Evolutionary conservation across 2,329 filamentous ascomycete genomes (phyloP), one percentile per base, ranked within the genome.

Genomic region (Fusarium cyanostomum): DNA sequence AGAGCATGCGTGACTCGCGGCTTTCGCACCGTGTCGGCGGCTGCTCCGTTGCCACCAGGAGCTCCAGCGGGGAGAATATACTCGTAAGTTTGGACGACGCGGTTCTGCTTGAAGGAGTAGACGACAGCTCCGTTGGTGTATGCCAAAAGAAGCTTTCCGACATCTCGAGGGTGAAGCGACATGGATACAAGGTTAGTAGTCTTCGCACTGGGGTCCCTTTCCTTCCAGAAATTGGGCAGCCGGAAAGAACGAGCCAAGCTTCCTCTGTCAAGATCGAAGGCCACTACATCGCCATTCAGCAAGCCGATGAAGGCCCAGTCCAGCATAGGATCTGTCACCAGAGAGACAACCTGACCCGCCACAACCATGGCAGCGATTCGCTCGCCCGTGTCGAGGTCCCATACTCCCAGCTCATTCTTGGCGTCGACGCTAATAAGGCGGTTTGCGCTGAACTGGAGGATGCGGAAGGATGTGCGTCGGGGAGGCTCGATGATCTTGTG

Each of bases 41-140:
- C 83, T 34, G 84, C 78, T 26, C 88, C 86, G 72, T 92, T 91
- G 78, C 93, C 85, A n/a, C 94, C 94, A 0, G 92, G 91, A 5
- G 94, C 94, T 13, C 94, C 92, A 10, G 86, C 82, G 0, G 92
- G 92, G 4, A 98, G 76, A 56, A 90, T 84, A 75, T 98, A 98
- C 66, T 94, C 85, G 70, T 96, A 93, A 77, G 88, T 96, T 63
- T 91, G 89, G 42, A 88, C 80, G 0, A 92, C 83, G 57, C 89
- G 84, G 72, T 93, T 94, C 74, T 96, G 91, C 79, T 99, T 98
- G 82, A 99, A 96, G 3, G 92, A 96, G 77, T 96, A 99, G 59
- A 95, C 85, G 42, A 92, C 92, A 7, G 92, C 93, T 12, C 95
- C 95, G 66, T 94, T 87, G 0, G 87, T 87, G 75, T 98, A 99